Evolutionary conservation across 2,329 filamentous ascomycete species (phyloP), one percentile per base, ranked within the genome.

Genomic region (Lithohypha guttulata): DNA sequence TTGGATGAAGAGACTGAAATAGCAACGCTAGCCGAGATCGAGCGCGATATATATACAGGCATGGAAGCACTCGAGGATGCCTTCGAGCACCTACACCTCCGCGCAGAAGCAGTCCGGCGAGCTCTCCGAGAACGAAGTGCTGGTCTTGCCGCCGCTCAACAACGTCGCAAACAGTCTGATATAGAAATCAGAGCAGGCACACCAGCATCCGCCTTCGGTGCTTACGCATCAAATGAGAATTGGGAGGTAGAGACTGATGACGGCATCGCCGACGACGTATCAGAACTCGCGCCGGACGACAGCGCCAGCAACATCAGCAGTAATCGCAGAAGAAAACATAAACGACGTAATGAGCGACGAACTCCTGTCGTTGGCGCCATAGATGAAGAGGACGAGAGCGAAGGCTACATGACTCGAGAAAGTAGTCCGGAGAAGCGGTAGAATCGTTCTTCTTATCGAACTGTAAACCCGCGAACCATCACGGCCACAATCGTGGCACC

Each of bases 41-140:
- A 96, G 61, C 77, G 86, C 5, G 85, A 94, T 54, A 93, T 96
- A 42, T 95, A 89, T 61, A 72, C 77, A 22, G 84, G 87, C 45
- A 96, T 96, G 89, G 89, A 96, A 62, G 79, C 78, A 0, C 72
- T 96, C 17, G 89, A 96, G 60, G 85, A 95, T 55, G 86, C 87
- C 0, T 95, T 96, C 52, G 89, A 96, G 63, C 77, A 76, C 19
- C 69, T 96, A n/a, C 89, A 96, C 56, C 73, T 77, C 49, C 81
- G 80, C 53, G 89, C 89, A 2, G 86, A 95, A 62, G 61, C 70
- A 13, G 83, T 95, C 11, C 79, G 89, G 4, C 78, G 75, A 15
- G 75, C 80, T 1, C 69, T 96, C 4, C 80, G 87, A 4, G 82
- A 91, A 56, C 81, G 89, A 27, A 79, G 80, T 10, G 84, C 85